These are phyloP conservation scores for Fraxinus excelsior DNA, from an alignment of 257 asterid genomes.

Conservation along the genomic window DNA sequence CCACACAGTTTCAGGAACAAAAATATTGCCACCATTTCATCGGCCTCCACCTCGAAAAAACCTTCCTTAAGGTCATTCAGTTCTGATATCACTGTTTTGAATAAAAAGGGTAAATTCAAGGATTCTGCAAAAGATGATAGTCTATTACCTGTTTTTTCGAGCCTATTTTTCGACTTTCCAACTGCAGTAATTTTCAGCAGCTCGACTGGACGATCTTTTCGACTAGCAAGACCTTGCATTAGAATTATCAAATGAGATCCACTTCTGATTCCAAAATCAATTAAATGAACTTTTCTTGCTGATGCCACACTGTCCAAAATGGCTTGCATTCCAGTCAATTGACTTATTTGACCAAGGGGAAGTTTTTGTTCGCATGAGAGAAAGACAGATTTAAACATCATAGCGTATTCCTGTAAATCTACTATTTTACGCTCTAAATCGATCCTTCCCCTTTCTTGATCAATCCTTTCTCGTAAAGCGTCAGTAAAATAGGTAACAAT, in stretches of 20 bases:
- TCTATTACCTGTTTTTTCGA: conserved; percentile 37
- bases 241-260: conserved; percentile 45
- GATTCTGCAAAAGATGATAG: conserved; percentile 32
- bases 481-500: conserved; percentile 24
- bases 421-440: conserved; percentile 16
- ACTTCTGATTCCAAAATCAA: conserved; percentile 35
- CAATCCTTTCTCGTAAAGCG: conserved; percentile 41
- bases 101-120: too few species aligned
- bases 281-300: conserved; percentile 28
- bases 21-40: conserved; percentile 39
- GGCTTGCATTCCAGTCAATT: conserved; percentile 44
- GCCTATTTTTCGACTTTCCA: conserved; percentile 25
- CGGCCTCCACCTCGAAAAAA: conserved; percentile 29
- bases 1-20: conserved; percentile 19
- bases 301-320: conserved; percentile 25
- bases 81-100: conserved; percentile 24
- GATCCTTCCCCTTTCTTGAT: conserved; percentile 16
- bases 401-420: conserved; percentile 22
- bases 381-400: conserved; percentile 11
- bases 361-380: conserved; percentile 25
- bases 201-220: conserved; percentile 22
- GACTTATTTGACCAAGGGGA: conserved; percentile 35
- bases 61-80: conserved; percentile 33
- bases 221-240: conserved; percentile 40
- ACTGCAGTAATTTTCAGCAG: conserved; percentile 49